These are phyloP conservation scores for Mycena amicta DNA, from an alignment of 768 basidiomycete species.

Conservation along the genomic window DNA sequence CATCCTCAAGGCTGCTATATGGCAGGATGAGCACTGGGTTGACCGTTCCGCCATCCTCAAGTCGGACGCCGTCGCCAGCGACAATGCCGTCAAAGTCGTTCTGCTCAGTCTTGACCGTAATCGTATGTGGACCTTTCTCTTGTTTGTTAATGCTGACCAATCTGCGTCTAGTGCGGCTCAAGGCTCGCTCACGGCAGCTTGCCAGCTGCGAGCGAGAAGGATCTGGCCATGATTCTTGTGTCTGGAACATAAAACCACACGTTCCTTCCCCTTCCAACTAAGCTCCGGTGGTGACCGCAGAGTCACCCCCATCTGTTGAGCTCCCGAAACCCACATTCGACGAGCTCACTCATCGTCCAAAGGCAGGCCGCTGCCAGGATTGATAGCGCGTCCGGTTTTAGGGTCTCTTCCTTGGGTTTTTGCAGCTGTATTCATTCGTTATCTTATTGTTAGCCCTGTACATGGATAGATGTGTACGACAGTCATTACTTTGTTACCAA, in stretches of 20 bases:
- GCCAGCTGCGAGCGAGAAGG: conserved; percentile 85
- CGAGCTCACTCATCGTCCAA: conserved; percentile 16
- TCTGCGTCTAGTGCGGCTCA: conserved; percentile 75
- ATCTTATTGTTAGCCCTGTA: conserved; percentile 18
- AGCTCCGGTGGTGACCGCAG: not conserved
- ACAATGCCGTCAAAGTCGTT: conserved; percentile 77
- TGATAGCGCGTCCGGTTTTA: conserved; percentile 20
- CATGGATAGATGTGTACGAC: conserved; percentile 13
- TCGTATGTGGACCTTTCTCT: conserved; percentile 47
- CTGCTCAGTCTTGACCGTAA: conserved; percentile 92
- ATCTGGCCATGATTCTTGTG: conserved; percentile 71
- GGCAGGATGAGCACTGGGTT: conserved; percentile 92
- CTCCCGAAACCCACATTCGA: conserved; percentile 17
- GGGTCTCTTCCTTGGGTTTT: conserved; percentile 13
- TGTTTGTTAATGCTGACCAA: conserved; percentile 20
- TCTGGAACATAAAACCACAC: conserved; percentile 22
- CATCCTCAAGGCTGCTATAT: conserved; percentile 88
- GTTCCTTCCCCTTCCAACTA: not conserved
- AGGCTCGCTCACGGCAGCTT: conserved; percentile 85
- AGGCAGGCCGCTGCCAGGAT: conserved; percentile 13
- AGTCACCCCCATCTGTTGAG: not conserved
- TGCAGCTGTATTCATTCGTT: conserved; percentile 9
- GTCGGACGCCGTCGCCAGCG: conserved; percentile 35
- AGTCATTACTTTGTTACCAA: conserved; percentile 13
- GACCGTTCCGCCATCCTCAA: conserved; percentile 79